Evolutionary conservation across 1,284 basidiomycete genomes (phyloP).

Genomic region (Stygiomarasmius scandens): DNA sequence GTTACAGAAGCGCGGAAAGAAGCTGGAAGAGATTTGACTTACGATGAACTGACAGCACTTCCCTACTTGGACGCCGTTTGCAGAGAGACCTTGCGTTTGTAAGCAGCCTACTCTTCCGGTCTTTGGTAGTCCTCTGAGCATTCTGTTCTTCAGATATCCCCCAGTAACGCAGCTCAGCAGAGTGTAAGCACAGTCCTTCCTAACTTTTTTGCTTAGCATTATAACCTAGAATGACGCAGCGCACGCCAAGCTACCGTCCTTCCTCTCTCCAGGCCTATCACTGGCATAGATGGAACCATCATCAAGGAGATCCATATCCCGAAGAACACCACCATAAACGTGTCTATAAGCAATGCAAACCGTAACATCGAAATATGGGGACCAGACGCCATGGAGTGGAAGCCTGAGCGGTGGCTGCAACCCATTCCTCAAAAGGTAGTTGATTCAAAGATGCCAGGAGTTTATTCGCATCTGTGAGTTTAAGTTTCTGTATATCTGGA

Average conservation of each 20-base stretch:
- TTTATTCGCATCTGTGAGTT: background rate
- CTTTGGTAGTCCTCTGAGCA: background rate
- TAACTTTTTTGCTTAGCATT: background rate
- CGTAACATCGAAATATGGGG: conserved; percentile 1
- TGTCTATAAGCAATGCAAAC: background rate
- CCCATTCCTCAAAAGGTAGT: background rate
- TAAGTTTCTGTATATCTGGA: too few relatives aligned
- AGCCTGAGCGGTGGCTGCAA: conserved; percentile 7
- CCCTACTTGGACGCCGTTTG: conserved; percentile 28
- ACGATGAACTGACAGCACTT: conserved; percentile 23
- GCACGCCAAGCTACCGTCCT: background rate
- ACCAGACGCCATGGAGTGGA: conserved; percentile 4
- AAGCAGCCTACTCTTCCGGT: background rate
- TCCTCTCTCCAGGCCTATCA: background rate
- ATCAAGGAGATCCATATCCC: conserved; percentile 14
- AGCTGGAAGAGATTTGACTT: conserved; percentile 7
- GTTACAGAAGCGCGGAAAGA: conserved; percentile 13
- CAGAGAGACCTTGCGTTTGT: conserved; percentile 28
- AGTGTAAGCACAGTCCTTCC: background rate
- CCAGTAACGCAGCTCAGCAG: background rate
- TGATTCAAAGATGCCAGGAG: conserved; percentile 1
- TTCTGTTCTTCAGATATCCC: background rate
- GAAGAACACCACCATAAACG: background rate
- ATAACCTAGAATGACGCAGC: too few relatives aligned
- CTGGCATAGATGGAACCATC: background rate